These are phyloP conservation scores for Streptanthus diversifolius DNA, from an alignment of 345 rosid species.

Conservation along the genomic window DNA sequence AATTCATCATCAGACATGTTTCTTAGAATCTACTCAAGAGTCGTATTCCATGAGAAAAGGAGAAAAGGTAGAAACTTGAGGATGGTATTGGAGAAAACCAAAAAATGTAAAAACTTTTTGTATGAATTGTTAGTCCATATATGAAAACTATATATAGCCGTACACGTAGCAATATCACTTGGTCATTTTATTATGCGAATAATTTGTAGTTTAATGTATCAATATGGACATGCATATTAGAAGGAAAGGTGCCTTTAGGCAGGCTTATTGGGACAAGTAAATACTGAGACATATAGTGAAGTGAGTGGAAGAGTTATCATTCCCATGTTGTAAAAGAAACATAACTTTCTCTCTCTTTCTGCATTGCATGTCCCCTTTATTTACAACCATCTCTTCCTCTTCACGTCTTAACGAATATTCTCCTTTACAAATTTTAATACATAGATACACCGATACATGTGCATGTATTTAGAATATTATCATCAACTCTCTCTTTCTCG, in stretches of 20 bases:
- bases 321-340: constrained; percentile 31
- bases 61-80: background rate
- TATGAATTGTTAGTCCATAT: background rate
- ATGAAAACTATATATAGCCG: background rate
- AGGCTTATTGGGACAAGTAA: constrained; percentile 41
- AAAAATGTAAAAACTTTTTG: too few relatives aligned
- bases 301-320: constrained; percentile 36
- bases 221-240: constrained; percentile 30
- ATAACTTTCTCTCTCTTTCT: constrained; percentile 36
- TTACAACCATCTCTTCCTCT: constrained; percentile 29
- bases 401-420: constrained; percentile 35
- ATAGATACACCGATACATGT: constrained; percentile 13
- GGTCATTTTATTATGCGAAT: background rate
- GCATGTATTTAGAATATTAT: constrained; percentile 8
- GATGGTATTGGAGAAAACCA: background rate
- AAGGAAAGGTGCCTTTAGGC: constrained; percentile 34
- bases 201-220: constrained; percentile 11
- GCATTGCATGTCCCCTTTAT: constrained; percentile 39
- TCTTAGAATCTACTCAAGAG: background rate
- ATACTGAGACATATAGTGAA: constrained; percentile 25
- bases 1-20: background rate
- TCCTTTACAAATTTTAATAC: constrained; percentile 16
- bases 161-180: background rate
- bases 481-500: constrained; percentile 14
- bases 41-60: background rate